These are phyloP conservation scores for Aureobasidium sp. DNA, from an alignment of 2,329 filamentous ascomycete genomes.

Conservation along the genomic window DNA sequence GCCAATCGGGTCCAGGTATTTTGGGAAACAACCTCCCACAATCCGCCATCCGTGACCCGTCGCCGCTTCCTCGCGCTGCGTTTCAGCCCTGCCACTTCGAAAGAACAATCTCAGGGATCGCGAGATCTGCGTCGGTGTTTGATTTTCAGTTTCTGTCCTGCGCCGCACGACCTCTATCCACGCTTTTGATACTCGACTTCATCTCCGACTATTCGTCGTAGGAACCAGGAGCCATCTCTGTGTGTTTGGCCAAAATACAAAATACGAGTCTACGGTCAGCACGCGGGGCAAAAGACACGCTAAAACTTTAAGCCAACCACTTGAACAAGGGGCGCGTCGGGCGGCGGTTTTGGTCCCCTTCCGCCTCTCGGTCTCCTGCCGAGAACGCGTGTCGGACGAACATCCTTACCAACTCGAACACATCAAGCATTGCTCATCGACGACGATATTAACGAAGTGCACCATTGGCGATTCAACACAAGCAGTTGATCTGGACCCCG, in stretches of 20 bases:
- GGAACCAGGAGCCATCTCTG: not conserved
- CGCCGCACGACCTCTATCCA: not conserved
- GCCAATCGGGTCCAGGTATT: not conserved
- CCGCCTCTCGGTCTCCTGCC: not conserved
- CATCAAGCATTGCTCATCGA: not conserved
- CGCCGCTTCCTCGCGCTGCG: not conserved
- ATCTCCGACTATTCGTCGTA: not conserved
- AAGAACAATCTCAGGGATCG: not conserved
- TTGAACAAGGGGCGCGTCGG: not conserved
- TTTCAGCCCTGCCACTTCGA: not conserved
- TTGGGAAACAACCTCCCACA: not conserved
- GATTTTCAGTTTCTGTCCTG: not conserved
- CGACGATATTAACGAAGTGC: not conserved
- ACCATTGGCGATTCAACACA: not conserved
- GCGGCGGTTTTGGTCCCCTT: not conserved
- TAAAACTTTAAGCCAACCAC: not conserved
- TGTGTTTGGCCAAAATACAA: not conserved
- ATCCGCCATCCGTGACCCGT: not conserved
- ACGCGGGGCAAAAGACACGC: not conserved
- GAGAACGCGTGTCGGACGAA: slow-evolving; percentile 4
- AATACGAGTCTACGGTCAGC: not conserved
- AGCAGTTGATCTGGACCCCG: not conserved
- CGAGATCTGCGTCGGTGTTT: not conserved
- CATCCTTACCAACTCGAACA: not conserved
- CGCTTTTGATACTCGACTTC: not conserved